phyloP scores from a whole-genome alignment of 2,329 filamentous ascomycete species.

The Cordyceps pruinosa region DNA sequence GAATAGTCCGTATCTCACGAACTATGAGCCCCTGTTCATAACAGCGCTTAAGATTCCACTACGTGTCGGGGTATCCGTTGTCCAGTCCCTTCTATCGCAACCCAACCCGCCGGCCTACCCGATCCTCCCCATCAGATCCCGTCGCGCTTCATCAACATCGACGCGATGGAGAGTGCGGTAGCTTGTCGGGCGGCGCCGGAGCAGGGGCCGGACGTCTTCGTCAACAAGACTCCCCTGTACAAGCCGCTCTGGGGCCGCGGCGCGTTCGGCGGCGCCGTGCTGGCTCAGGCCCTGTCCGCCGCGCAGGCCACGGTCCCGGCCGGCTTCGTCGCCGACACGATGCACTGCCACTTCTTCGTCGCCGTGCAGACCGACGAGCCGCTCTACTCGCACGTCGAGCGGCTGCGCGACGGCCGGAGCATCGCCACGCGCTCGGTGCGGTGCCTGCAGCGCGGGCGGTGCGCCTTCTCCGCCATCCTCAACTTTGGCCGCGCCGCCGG shows the following conservation, averaged over 20 bases:
- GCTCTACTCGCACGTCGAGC: conserved; percentile 5
- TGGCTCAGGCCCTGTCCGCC: conserved; percentile 1
- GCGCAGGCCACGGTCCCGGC: conserved; percentile 2
- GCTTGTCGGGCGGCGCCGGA: conserved; percentile 1
- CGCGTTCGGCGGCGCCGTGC: conserved; percentile 6
- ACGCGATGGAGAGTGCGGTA: conserved; percentile 6
- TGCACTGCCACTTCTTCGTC: conserved; percentile 12
- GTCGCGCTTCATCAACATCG: background rate
- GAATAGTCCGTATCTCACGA: background rate
- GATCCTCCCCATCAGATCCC: background rate
- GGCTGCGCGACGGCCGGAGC: conserved; percentile 4
- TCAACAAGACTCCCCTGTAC: conserved; percentile 5
- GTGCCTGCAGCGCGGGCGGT: background rate
- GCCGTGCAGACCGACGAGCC: conserved; percentile 1
- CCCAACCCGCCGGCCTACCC: background rate
- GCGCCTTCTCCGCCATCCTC: conserved; percentile 5
- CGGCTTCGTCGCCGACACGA: conserved; percentile 5
- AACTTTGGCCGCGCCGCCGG: background rate
- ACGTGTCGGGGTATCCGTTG: no score
- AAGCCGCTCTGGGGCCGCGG: conserved; percentile 10
- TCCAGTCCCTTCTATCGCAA: background rate
- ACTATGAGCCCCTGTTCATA: background rate
- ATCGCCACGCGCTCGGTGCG: conserved; percentile 8
- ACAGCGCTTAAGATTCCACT: background rate
- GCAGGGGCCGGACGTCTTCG: background rate